Conservation (phyloP, 2,329 filamentous ascomycete genomes). For the Cercospora sp. region DNA sequence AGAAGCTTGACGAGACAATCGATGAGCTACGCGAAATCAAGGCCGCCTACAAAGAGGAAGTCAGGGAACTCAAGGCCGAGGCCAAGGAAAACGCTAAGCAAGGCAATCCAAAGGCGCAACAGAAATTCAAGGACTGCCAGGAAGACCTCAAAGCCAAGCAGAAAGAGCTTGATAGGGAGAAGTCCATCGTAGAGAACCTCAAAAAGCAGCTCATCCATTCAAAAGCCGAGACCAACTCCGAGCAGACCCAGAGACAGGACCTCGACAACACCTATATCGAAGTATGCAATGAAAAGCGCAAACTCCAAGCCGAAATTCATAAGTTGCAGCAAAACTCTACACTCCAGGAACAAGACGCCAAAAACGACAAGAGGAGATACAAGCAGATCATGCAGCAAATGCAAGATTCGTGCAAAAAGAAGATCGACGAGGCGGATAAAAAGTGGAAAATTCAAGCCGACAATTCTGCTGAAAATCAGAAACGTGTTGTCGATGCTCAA, state of each 20-base stretch:
- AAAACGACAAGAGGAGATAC: background rate
- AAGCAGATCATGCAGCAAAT: conserved; percentile 6
- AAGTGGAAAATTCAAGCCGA: conserved; percentile 4
- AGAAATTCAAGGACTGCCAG: conserved; percentile 15
- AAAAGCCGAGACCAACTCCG: conserved; percentile 1
- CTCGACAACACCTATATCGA: background rate
- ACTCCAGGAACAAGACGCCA: background rate
- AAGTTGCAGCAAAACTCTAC: background rate
- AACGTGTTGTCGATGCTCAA: conserved; percentile 3
- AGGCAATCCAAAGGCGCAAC: conserved; percentile 13
- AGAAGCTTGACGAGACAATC: conserved; percentile 4
- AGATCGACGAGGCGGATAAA: conserved; percentile 1
- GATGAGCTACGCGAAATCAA: background rate
- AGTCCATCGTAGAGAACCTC: background rate
- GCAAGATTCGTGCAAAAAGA: background rate
- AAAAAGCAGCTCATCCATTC: background rate
- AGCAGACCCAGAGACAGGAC: background rate
- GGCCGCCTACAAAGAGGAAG: conserved; percentile 17
- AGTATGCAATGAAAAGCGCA: background rate
- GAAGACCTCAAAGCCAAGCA: conserved; percentile 20
- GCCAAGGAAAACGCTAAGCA: conserved; percentile 14
- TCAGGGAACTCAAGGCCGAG: conserved; percentile 19
- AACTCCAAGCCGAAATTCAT: background rate
- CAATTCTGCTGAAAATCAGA: conserved; percentile 11
- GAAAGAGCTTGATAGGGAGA: conserved; percentile 8